Conservation (phyloP, 1,139 yeast genomes). For the Maudiozyma humilis region DNA sequence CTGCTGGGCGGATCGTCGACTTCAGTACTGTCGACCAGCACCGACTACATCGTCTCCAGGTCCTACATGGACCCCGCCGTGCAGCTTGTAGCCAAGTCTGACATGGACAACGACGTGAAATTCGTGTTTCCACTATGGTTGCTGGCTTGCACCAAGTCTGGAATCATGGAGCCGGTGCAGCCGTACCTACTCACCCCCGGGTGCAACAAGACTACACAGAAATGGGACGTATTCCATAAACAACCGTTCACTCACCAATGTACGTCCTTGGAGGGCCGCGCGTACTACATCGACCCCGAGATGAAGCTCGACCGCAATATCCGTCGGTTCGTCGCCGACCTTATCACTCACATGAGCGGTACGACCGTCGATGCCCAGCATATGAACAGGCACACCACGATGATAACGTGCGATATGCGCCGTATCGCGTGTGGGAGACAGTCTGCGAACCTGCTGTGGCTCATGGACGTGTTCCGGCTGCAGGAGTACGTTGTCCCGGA, state of each 20-base stretch:
- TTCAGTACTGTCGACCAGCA: constrained; percentile 52
- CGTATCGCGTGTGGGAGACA: neutral
- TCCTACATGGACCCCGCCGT: constrained; percentile 43
- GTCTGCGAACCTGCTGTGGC: constrained; percentile 2
- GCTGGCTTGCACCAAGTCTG: constrained; percentile 30
- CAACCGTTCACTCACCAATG: neutral
- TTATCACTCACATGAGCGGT: neutral
- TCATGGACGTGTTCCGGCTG: neutral
- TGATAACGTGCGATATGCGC: neutral
- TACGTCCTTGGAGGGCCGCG: neutral
- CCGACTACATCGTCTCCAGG: constrained; percentile 66
- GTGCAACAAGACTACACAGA: neutral
- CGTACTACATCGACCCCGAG: neutral
- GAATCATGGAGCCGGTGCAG: neutral
- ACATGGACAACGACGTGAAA: constrained; percentile 40
- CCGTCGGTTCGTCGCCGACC: neutral
- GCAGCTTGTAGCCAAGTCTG: constrained; percentile 32
- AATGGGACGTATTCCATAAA: neutral
- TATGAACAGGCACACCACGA: neutral
- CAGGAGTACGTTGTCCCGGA: constrained; percentile 36
- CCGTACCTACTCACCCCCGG: neutral
- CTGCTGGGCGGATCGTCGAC: constrained; percentile 71
- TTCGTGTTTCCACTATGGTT: constrained; percentile 69
- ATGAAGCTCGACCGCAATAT: constrained; percentile 1
- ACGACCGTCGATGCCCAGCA: neutral